Evolutionary conservation across 257 asterid genomes (phyloP).

Genomic region (Solanum chaucha): DNA sequence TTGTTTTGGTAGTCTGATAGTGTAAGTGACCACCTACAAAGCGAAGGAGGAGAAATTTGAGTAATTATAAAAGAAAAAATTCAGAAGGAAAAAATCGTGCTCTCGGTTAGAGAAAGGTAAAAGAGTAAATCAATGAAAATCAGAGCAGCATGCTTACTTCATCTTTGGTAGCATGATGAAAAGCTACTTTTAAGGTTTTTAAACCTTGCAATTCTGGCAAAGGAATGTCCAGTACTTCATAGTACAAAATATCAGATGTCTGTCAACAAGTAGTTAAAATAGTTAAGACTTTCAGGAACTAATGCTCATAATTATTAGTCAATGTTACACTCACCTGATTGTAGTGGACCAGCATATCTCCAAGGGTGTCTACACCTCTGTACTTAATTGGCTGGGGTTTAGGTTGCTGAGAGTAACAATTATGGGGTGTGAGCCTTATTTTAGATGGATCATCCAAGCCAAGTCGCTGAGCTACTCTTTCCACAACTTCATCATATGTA

Average conservation of each 20-base stretch:
- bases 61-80: neutral
- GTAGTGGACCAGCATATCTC: conserved; percentile 95
- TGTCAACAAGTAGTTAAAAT: conserved; percentile 12
- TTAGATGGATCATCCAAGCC: conserved; percentile 85
- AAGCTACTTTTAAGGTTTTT: conserved; percentile 87
- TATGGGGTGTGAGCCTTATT: conserved; percentile 93
- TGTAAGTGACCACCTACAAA: conserved; percentile 65
- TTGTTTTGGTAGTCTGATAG: conserved; percentile 80
- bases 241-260: conserved; percentile 86
- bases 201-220: conserved; percentile 93
- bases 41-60: neutral
- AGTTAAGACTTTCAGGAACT: neutral
- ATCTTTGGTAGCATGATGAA: conserved; percentile 86
- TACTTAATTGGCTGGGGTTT: conserved; percentile 82
- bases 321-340: conserved; percentile 55
- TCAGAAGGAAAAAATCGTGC: neutral
- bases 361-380: conserved; percentile 69
- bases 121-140: neutral
- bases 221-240: conserved; percentile 96
- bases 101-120: neutral
- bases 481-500: conserved; percentile 93
- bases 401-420: conserved; percentile 96
- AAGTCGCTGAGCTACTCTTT: conserved; percentile 76
- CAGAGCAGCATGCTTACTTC: conserved; percentile 41
- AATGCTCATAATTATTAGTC: neutral